Conservation (phyloP, 345 rosid genomes). For the Kernera saxatilis region DNA sequence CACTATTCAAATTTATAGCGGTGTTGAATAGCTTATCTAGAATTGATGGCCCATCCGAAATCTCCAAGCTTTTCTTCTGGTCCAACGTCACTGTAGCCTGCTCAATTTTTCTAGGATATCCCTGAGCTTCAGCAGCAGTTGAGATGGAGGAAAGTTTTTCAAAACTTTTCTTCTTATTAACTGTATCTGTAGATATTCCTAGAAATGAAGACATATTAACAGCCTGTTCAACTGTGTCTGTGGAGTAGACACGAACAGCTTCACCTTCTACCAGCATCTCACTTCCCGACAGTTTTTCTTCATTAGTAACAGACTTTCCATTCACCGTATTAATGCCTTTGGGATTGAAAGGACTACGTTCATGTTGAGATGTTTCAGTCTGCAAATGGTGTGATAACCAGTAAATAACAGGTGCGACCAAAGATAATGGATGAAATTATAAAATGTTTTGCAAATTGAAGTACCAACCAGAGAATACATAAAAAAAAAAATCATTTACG, state of each 20-base stretch:
- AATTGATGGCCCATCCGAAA: conserved; percentile 52
- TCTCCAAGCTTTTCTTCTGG: conserved; percentile 35
- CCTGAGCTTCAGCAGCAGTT: conserved; percentile 35
- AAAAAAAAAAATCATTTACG: neutral
- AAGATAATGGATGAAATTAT: neutral
- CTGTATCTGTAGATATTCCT: conserved; percentile 34
- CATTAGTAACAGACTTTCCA: conserved; percentile 37
- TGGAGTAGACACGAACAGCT: conserved; percentile 21
- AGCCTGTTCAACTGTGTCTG: conserved; percentile 30
- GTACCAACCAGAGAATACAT: conserved; percentile 1
- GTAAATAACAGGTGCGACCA: neutral
- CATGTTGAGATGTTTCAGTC: conserved; percentile 54
- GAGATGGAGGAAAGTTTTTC: conserved; percentile 36
- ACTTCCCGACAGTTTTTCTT: conserved; percentile 32
- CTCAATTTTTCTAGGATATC: conserved; percentile 33
- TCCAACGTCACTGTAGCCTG: conserved; percentile 37
- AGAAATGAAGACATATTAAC: conserved; percentile 34
- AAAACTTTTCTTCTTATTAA: conserved; percentile 25
- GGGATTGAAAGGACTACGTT: conserved; percentile 36
- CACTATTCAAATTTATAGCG: conserved; percentile 44
- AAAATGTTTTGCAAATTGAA: neutral
- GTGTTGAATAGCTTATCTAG: conserved; percentile 74
- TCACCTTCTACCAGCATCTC: conserved; percentile 41
- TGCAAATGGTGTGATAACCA: conserved; percentile 31
- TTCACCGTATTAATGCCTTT: conserved; percentile 35